Evolutionary conservation across 805 yeast genomes (phyloP), one percentile per base, ranked within the genome.

Genomic region (Metschnikowia lochheadii): DNA sequence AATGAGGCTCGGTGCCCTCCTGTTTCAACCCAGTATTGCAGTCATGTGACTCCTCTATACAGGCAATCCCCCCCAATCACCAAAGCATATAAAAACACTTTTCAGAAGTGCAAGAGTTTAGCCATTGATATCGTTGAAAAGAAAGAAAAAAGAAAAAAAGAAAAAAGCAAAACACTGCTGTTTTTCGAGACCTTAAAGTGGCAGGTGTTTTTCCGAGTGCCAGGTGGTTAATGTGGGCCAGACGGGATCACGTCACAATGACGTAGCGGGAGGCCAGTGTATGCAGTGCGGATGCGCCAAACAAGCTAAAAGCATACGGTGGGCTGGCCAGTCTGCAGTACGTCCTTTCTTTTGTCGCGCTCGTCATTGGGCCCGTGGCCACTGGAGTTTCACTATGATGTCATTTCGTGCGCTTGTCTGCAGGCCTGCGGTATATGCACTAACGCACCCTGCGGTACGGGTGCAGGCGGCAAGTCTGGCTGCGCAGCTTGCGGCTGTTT

Each of bases 171-270:
- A 18, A 18, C 3, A 21, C 29, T 26, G 5, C 3, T 8, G 29
- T 26, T 11, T 26, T 26, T 26, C 10, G 11, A 10, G 11, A 26
- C 29, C 5, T 26, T 8, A 26, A 26, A 26, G 29, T 26, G 29
- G 29, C 29, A 15, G 40, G 40, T 37, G 40, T 18, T 37, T 18
- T 17, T 13, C 40, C 40, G 29, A n/a, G 8, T 11, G 29, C 21
- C 14, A 26, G 10, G n/a, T 42, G 8, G 29, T 40, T 29, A 23
- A 20, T 13, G n/a, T 18, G 23, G 42, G 18, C 34, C 18, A 31
- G 44, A 34, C 21, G n/a, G 11, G 23, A 44, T 35, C 46, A 44
- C 46, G 46, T 44, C 46, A 44, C 40, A 29, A 44, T 44, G 46
- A 44, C 46, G 46, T 44, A 21, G 33, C n/a, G 11, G 29, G 11